phyloP scores from a whole-genome alignment of 192 early-diverging fungal genomes.

The Backusella sp. region DNA sequence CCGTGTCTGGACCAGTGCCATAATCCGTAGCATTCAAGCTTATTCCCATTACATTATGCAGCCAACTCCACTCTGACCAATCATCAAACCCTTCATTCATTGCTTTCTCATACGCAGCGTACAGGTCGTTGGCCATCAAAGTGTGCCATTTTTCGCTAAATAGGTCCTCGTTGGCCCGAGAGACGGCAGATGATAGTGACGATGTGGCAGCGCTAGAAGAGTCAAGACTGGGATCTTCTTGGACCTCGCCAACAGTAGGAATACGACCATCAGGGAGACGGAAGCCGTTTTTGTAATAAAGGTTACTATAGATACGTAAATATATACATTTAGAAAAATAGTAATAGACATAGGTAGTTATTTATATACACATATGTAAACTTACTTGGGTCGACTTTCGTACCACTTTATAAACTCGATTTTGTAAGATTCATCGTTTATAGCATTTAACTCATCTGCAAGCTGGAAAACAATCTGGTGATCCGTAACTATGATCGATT shows the following conservation, averaged over 20 bases:
- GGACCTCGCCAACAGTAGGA: constrained; percentile 11
- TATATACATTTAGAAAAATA: too few species aligned
- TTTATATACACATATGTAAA: neutral
- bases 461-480: constrained; percentile 34
- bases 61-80: constrained; percentile 19
- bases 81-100: constrained; percentile 20
- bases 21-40: constrained; percentile 17
- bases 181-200: neutral
- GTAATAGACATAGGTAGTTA: too few species aligned
- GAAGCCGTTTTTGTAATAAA: constrained; percentile 12
- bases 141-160: constrained; percentile 10
- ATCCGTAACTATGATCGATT: constrained; percentile 5
- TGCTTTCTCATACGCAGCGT: constrained; percentile 11
- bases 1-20: constrained; percentile 2
- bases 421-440: constrained; percentile 6
- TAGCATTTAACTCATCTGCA: constrained; percentile 19
- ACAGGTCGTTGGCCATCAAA: constrained; percentile 16
- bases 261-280: constrained; percentile 23
- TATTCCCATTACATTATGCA: constrained; percentile 19
- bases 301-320: neutral
- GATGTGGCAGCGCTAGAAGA: neutral
- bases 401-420: constrained; percentile 23
- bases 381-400: constrained; percentile 16
- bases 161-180: neutral
- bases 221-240: neutral